Evolutionary conservation across 768 basidiomycete species (phyloP), one percentile per base, ranked within the genome.

Genomic region (Russula virescens): DNA sequence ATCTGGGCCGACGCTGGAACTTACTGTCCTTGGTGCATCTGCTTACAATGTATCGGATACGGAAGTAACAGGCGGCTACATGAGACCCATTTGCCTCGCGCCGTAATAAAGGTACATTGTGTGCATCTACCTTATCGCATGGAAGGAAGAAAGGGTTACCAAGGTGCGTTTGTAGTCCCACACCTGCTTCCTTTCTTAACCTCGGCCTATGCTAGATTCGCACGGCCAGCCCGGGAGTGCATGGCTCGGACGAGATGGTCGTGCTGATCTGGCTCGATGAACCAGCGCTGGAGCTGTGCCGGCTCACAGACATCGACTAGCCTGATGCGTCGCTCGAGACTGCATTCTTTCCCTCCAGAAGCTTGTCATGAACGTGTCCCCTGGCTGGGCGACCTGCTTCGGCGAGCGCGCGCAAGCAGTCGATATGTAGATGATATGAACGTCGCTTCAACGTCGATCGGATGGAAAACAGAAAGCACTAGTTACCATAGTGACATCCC

Each of bases 41-140:
- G 54, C 61, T 2, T 55, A 62, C 28, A 62, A 62, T 40, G 28
- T 62, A 45, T 62, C 61, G 4, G 48, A 62, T 50, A 50, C 61
- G 21, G 54, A 62, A 23, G 61, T 62, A 5, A 62, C 56, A 21
- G 61, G 61, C 13, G 55, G 50, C 54, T 62, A 62, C 42, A 56
- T 62, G 26, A n/a, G n/a, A n/a, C n/a, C n/a, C n/a, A n/a, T n/a
- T 31, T 56, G 11, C 56, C 42, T 42, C 50, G 61, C 54, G 61
- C 55, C 19, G 54, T n/a, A n/a, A n/a, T n/a, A 54, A 62, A 25
- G 55, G 54, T 9, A 50, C 61, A 23, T 40, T 56, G 19, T 62
- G 47, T 5, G 45, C 40, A 62, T 62, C 55, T 62, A 62, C 31
- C 48, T 61, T 10, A n/a, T 61, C 1, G 60, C 60, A 16, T 61